Percentiles rank a stretch among this genome's conserved stretches.
phyloP scores from a whole-genome alignment of 257 asterid species.

The Nicotiana noctiflora region DNA sequence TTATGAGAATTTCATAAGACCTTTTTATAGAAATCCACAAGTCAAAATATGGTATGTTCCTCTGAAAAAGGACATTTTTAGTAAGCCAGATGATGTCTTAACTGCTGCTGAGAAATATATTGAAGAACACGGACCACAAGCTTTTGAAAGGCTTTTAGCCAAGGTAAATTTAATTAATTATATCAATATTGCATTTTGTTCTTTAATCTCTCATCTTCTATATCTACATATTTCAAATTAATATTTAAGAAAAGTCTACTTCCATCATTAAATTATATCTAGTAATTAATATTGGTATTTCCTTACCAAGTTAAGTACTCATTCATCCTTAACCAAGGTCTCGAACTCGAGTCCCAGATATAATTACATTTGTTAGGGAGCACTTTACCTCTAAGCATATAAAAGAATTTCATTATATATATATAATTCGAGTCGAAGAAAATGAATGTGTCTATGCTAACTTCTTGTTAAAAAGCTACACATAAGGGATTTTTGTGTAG shows the following conservation, averaged over 20 bases:
- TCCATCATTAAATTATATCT: too few species aligned
- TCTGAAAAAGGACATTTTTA: slow-evolving; percentile 47
- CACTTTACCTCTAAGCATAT: too few species aligned
- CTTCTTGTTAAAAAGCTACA: neutral
- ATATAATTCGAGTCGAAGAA: neutral
- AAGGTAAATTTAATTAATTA: slow-evolving; percentile 32
- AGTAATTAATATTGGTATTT: neutral
- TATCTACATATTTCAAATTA: neutral
- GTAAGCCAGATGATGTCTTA: slow-evolving; percentile 64
- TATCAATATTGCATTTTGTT: neutral
- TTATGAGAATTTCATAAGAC: slow-evolving; percentile 68
- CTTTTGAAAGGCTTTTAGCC: slow-evolving; percentile 72
- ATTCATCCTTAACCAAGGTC: too few species aligned
- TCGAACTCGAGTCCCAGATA: too few species aligned
- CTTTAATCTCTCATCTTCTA: neutral
- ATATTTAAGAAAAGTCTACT: neutral
- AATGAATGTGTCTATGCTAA: neutral
- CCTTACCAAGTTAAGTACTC: neutral
- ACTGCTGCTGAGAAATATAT: slow-evolving; percentile 80
- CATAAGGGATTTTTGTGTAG: neutral
- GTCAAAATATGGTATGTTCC: slow-evolving; percentile 73
- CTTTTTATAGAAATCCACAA: slow-evolving; percentile 70
- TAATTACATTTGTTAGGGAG: too few species aligned
- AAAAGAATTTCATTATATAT: neutral
- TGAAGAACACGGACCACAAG: slow-evolving; percentile 75